Conservation (phyloP, 139 green algal genomes). For the Chlorella sp. region DNA sequence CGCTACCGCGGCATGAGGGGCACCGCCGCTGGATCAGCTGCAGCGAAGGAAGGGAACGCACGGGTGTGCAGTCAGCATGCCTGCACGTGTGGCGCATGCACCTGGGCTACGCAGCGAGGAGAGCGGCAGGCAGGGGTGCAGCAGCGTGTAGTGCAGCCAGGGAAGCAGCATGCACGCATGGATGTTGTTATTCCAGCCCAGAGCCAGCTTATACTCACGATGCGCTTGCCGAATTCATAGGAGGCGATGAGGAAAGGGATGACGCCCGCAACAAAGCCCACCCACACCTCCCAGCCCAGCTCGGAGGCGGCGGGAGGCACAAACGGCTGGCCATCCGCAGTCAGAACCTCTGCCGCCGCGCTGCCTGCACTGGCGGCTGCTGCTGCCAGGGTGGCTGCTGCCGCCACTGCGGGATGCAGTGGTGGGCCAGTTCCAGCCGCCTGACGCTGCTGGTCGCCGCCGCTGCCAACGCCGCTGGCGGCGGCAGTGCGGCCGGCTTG, state of each 20-base stretch:
- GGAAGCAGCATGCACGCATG: no score
- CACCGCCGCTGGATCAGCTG: constrained; percentile 82
- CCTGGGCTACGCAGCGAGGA: no score
- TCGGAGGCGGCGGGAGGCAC: constrained; percentile 10
- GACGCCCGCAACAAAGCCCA: constrained; percentile 70
- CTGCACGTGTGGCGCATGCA: no score
- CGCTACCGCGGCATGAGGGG: constrained; percentile 71
- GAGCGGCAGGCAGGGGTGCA: neutral
- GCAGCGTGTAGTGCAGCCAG: no score
- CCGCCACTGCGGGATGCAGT: neutral
- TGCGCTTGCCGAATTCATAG: constrained; percentile 88
- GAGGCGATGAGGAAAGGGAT: constrained; percentile 85
- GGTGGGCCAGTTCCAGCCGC: no score
- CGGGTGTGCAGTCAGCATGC: no score
- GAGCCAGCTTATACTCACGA: constrained; percentile 61
- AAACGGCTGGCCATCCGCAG: no score
- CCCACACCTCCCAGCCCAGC: constrained; percentile 74
- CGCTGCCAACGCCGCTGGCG: neutral
- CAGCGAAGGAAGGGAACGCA: neutral
- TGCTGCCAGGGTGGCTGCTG: constrained; percentile 3
- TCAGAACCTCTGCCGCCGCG: neutral
- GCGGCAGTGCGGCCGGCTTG: no score
- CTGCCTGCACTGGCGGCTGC: neutral
- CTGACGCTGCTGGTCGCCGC: neutral
- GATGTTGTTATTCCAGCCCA: no score